These are phyloP conservation scores for Citrus sp. DNA, from an alignment of 345 rosid genomes.

Conservation along the genomic window DNA sequence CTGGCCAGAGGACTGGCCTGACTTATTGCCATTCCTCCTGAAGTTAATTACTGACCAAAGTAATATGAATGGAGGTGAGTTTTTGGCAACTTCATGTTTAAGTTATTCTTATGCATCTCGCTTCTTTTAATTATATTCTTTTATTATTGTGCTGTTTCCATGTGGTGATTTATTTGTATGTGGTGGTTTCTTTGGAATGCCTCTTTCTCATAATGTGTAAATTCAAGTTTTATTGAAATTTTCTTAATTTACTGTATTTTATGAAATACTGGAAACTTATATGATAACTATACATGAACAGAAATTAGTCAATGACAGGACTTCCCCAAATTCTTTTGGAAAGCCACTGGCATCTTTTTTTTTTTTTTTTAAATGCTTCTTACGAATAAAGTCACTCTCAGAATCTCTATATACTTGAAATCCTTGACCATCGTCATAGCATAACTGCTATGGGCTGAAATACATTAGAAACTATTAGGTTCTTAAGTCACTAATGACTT, in stretches of 20 bases:
- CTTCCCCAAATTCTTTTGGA: not conserved
- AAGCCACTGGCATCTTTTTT: not conserved
- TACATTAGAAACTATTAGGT: not conserved
- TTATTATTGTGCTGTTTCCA: not conserved
- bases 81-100: slow-evolving; percentile 4
- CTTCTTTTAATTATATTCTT: not conserved
- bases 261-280: not conserved
- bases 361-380: not conserved
- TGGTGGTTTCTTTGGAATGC: not conserved
- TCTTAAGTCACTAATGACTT: not conserved
- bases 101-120: not conserved
- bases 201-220: not conserved
- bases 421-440: not conserved
- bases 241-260: not conserved
- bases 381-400: not conserved
- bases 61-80: slow-evolving; percentile 65
- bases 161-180: not conserved
- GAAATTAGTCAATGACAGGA: not conserved
- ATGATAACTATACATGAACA: not conserved
- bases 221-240: not conserved
- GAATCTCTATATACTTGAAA: not conserved
- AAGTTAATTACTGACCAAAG: slow-evolving; percentile 58
- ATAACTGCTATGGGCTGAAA: not conserved
- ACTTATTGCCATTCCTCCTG: slow-evolving; percentile 73
- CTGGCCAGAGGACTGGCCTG: slow-evolving; percentile 96